A percentile compares a stretch with the other conserved stretches of the same genome.
Conservation (phyloP, 495 filamentous ascomycete genomes). For the Parathielavia appendiculata region DNA sequence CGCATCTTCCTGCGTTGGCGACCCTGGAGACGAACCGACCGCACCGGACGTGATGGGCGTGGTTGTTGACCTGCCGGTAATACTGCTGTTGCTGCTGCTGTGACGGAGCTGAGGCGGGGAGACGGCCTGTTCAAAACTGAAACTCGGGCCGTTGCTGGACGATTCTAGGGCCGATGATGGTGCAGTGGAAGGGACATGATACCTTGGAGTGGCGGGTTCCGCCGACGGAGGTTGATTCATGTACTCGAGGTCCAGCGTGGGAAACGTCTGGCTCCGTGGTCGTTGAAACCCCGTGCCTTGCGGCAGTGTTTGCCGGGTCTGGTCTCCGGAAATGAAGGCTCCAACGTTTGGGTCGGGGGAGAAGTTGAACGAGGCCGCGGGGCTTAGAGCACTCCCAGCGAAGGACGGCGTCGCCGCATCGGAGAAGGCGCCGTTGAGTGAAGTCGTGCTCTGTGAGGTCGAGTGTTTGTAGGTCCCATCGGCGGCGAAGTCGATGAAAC, state of each 20-base stretch:
- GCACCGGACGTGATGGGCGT: constrained; percentile 39
- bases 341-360: constrained; percentile 67
- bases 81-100: constrained; percentile 50
- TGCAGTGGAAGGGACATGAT: constrained; percentile 50
- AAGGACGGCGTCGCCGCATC: constrained; percentile 62
- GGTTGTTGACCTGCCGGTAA: constrained; percentile 42
- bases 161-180: constrained; percentile 66
- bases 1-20: constrained; percentile 87
- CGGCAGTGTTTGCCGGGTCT: constrained; percentile 54
- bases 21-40: constrained; percentile 47
- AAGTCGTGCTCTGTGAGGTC: constrained; percentile 52
- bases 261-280: constrained; percentile 89
- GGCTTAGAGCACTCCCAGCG: constrained; percentile 71
- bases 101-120: constrained; percentile 49
- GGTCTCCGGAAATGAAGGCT: constrained; percentile 63
- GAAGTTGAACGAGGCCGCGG: constrained; percentile 77
- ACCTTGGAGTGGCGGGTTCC: constrained; percentile 63
- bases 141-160: constrained; percentile 56
- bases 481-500: constrained; percentile 47
- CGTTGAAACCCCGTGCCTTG: constrained; percentile 55
- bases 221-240: constrained; percentile 58
- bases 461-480: constrained; percentile 51
- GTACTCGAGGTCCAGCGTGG: constrained; percentile 67
- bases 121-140: constrained; percentile 50
- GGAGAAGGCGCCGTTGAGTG: constrained; percentile 52